Percentiles rank a stretch among this genome's conserved stretches.
Conservation (phyloP, 768 basidiomycete species). For the Naganishia friedmannii region DNA sequence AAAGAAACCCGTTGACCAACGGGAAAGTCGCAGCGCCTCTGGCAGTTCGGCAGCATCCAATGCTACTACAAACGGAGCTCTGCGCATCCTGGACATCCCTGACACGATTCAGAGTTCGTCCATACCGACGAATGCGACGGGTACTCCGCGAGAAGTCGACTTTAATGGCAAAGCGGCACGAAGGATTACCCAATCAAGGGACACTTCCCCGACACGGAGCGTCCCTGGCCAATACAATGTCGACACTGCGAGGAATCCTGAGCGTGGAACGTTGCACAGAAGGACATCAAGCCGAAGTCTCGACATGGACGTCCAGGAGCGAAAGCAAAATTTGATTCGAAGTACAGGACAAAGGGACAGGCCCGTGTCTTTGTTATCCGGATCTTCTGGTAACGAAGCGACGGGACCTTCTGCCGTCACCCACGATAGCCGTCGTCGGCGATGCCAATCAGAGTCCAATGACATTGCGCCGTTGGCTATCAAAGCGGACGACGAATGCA, state of each 20-base stretch:
- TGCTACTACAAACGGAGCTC: background rate
- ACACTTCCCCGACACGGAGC: background rate
- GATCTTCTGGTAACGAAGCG: background rate
- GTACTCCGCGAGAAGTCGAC: slow-evolving; percentile 15
- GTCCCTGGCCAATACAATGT: background rate
- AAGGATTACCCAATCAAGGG: background rate
- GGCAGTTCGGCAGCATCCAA: slow-evolving; percentile 1
- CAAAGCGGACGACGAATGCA: background rate
- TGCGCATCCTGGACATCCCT: background rate
- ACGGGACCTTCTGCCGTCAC: background rate
- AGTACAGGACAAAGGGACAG: background rate
- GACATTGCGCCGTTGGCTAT: too few relatives aligned
- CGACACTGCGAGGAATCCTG: too few relatives aligned
- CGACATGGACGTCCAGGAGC: slow-evolving; percentile 2
- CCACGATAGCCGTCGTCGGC: background rate
- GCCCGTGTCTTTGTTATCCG: background rate
- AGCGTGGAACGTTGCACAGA: background rate
- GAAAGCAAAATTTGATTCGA: background rate
- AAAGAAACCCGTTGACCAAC: background rate
- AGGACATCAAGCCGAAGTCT: slow-evolving; percentile 15
- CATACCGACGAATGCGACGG: background rate
- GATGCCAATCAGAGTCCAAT: background rate
- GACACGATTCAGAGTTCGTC: slow-evolving; percentile 2
- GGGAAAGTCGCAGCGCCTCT: slow-evolving; percentile 15
- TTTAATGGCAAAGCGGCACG: background rate